Base-by-base conservation (phyloP, 345 rosid species). In the Lagerstroemia speciosa region DNA sequence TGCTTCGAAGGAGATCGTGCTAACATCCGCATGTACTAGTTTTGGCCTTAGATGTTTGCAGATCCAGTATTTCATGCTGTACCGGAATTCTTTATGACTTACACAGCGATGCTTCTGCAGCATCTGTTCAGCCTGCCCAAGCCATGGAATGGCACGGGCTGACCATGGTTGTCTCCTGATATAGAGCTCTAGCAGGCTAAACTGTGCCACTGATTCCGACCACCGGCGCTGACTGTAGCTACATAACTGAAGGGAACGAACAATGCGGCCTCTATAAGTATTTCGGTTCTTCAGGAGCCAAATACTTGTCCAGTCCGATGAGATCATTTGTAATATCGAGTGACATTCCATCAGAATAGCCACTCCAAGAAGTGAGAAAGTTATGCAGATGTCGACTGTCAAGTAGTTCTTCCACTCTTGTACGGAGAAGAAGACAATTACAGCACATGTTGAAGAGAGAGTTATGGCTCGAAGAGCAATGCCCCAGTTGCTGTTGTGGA, bases 391-490 rank as follows among this genome's bases (percentile, higher is more conserved):
- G 62, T 83, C 77, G 0, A 50, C 12, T 9, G 38, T 64, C 10
- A 29, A 6, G 53, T 67, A 26, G 2, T n/a, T 5, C 2, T 27
- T 22, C 67, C 40, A 37, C 8, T 34, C 24, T 11, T 14, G 33
- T 6, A n/a, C 5, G 10, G 61, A 66, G 31, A 60, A 82, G 48
- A 67, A 20, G 33, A 76, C 33, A 19, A 75, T 7, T 8, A 74
- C 74, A 1, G 52, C 50, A 37, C 67, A 32, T 19, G 74, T 60
- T 30, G 5, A 65, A 4, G 63, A 29, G 15, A 73, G 43, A 30
- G 43, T 73, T 65, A 82, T 50, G 52, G 45, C 15, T 6, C 86
- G 79, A 48, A 74, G 73, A 64, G 19, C 27, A 29, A 41, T 36
- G 50, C 85, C 80, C 10, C 3, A 33, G 8, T n/a, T n/a, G 27